phyloP scores from a whole-genome alignment of 169 alveolate genomes.

The Plasmodium gonderi region DNA sequence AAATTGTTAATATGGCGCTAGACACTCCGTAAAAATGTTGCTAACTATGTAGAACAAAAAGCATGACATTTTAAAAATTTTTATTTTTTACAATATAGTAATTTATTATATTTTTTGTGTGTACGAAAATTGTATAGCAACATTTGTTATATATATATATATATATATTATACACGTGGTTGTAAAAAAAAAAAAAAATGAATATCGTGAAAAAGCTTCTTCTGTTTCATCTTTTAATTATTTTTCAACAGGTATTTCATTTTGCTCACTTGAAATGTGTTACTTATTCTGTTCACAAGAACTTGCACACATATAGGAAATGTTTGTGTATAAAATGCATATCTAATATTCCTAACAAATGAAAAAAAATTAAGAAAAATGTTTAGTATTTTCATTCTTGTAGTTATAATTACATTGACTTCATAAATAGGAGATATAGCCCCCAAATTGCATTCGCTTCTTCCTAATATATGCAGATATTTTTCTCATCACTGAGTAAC shows the following conservation, averaged over 20 bases:
- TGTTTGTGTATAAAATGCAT: neutral
- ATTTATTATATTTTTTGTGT: neutral
- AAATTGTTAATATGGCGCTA: neutral
- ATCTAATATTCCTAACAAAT: neutral
- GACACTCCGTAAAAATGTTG: neutral
- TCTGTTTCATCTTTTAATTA: neutral
- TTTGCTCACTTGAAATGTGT: no score
- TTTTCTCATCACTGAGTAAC: neutral
- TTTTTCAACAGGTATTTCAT: conserved; percentile 12
- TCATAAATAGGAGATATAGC: neutral
- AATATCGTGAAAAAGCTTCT: neutral
- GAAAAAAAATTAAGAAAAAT: neutral
- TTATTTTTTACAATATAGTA: neutral
- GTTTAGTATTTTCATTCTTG: neutral
- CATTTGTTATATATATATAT: neutral
- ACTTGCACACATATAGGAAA: neutral
- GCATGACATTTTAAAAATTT: neutral
- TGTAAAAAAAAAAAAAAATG: conserved; percentile 4
- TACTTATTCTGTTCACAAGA: no score
- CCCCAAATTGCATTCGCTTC: neutral
- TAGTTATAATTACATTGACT: neutral
- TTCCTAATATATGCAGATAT: neutral
- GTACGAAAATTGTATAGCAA: neutral
- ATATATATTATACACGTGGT: neutral
- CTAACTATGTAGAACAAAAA: conserved; percentile 2